These are phyloP conservation scores for Earliella scabrosa DNA, from an alignment of 1,284 basidiomycete genomes.

Conservation along the genomic window DNA sequence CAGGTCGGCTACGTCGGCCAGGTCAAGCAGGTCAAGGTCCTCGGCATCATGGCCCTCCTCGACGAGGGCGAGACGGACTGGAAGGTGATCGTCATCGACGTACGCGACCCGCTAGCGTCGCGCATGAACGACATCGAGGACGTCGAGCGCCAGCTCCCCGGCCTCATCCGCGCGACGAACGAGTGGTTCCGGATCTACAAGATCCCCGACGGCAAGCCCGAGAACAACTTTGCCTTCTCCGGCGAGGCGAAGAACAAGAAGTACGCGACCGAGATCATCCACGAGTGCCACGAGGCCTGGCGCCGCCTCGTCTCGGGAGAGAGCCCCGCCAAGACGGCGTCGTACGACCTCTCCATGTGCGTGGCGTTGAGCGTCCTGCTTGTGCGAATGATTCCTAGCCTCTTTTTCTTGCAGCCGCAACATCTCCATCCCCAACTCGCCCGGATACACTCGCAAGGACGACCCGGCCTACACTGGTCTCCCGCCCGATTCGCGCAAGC, in stretches of 20 bases:
- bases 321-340: conserved; percentile 67
- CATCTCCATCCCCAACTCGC: conserved; percentile 75
- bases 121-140: conserved; percentile 99
- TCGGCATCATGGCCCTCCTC: conserved; percentile 99
- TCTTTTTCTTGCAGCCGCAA: conserved; percentile 56
- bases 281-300: conserved; percentile 99
- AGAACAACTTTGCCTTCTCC: conserved; percentile 99
- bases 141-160: conserved; percentile 97
- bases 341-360: conserved; percentile 83
- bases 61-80: conserved; percentile 99
- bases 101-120: conserved; percentile 94
- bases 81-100: conserved; percentile 98
- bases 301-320: conserved; percentile 91
- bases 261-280: conserved; percentile 98
- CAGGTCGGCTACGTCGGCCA: conserved; percentile 98
- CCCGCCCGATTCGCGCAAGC: conserved; percentile 81
- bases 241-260: conserved; percentile 99
- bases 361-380: conserved; percentile 34
- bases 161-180: conserved; percentile 94
- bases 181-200: conserved; percentile 99
- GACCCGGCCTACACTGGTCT: conserved; percentile 72
- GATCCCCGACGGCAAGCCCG: conserved; percentile 97
- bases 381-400: conserved; percentile 25
- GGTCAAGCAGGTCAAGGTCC: conserved; percentile 99
- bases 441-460: conserved; percentile 66